Evolutionary conservation across 148 eudicot genomes (phyloP).

Genomic region (Chenopodium formosanum): DNA sequence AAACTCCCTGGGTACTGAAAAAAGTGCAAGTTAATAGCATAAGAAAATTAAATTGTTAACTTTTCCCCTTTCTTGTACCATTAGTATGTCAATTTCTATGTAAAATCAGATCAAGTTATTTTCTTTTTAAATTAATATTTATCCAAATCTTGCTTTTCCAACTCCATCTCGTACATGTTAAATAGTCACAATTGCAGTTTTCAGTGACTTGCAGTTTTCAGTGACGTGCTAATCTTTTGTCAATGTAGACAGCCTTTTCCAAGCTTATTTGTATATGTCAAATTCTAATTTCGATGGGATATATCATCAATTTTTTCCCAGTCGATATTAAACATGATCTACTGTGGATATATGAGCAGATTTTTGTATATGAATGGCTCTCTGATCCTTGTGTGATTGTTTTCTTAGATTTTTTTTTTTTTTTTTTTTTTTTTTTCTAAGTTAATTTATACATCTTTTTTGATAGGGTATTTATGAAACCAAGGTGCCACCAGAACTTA

Average conservation of each 20-base stretch:
- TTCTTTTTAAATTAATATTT: not conserved
- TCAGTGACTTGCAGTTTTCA: not conserved
- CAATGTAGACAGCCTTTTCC: not conserved
- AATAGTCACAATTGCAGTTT: not conserved
- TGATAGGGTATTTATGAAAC: constrained; percentile 94
- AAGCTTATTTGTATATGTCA: not conserved
- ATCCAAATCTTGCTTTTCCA: not conserved
- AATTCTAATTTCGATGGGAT: not conserved
- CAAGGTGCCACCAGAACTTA: constrained; percentile 68
- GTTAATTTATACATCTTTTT: constrained; percentile 13
- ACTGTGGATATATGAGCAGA: not conserved
- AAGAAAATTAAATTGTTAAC: too few species aligned
- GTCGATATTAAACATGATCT: constrained; percentile 2
- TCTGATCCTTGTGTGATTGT: constrained; percentile 5
- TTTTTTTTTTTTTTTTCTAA: not conserved
- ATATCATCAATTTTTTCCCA: too few species aligned
- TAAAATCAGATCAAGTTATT: not conserved
- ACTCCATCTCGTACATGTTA: not conserved
- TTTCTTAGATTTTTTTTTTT: constrained; percentile 1
- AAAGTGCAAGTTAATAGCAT: too few species aligned
- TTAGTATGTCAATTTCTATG: not conserved
- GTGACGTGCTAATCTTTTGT: not conserved
- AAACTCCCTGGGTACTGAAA: too few species aligned
- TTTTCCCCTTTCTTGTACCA: not conserved
- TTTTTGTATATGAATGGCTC: not conserved